phyloP scores from a whole-genome alignment of 2,329 filamentous ascomycete species.

The Simplicillium aogashimaense region DNA sequence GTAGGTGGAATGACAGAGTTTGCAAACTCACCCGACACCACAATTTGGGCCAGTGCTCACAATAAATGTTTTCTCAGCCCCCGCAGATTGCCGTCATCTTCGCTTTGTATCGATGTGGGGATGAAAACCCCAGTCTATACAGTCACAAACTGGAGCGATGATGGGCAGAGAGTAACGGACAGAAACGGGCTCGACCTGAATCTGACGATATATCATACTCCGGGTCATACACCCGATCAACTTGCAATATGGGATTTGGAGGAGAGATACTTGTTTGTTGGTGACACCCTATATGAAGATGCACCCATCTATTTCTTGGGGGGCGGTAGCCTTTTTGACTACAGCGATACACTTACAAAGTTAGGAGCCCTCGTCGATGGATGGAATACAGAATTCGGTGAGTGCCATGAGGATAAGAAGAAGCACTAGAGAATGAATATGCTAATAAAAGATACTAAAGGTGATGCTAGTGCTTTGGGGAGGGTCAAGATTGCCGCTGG shows the following conservation, averaged over 20 bases:
- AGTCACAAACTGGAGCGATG: conserved; percentile 28
- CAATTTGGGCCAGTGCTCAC: conserved; percentile 21
- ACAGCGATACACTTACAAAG: conserved; percentile 8
- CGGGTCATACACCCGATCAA: conserved; percentile 35
- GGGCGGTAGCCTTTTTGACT: conserved; percentile 8
- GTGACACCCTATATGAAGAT: conserved; percentile 33
- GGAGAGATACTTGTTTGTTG: conserved; percentile 32
- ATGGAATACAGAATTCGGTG: conserved; percentile 7
- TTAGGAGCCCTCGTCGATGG: conserved; percentile 5
- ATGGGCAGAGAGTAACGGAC: conserved; percentile 20
- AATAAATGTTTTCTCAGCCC: conserved; percentile 26
- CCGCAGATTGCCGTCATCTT: conserved; percentile 24
- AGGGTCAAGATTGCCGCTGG: background rate
- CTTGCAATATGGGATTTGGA: conserved; percentile 32
- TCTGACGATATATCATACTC: conserved; percentile 31
- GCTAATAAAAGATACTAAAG: background rate
- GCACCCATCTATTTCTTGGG: conserved; percentile 12
- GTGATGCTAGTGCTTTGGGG: background rate
- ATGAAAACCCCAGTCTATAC: conserved; percentile 26
- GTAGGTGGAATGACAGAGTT: conserved; percentile 26
- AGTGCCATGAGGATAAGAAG: background rate
- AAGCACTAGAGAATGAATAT: background rate
- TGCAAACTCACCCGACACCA: conserved; percentile 11
- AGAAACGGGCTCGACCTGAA: conserved; percentile 16
- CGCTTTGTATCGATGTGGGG: conserved; percentile 26